Percentiles rank a stretch among this genome's conserved stretches.
phyloP scores from a whole-genome alignment of 208 protist species.

The Acanthamoeba royreba region DNA sequence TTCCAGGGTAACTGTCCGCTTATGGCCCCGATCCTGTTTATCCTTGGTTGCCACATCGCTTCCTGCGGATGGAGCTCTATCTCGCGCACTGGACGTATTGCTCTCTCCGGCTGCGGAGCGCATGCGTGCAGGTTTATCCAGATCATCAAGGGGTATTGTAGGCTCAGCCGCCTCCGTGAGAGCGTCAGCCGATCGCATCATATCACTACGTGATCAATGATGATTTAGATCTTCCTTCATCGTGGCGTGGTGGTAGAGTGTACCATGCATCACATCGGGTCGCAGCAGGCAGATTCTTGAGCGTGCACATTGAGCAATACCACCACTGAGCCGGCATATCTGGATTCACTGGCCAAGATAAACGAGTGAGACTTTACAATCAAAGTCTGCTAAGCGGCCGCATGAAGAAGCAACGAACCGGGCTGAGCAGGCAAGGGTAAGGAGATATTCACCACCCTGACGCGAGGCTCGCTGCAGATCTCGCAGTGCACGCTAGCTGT shows the following conservation, averaged over 20 bases:
- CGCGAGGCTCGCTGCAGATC: neutral
- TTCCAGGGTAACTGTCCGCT: too few relatives aligned
- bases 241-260: neutral
- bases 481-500: neutral
- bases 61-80: too few relatives aligned
- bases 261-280: neutral
- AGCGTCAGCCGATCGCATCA: neutral
- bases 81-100: neutral
- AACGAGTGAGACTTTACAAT: neutral
- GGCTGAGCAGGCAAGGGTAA: neutral
- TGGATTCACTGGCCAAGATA: too few relatives aligned
- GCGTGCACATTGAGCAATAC: neutral
- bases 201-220: neutral
- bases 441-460: neutral
- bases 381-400: too few relatives aligned
- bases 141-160: neutral
- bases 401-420: neutral
- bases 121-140: neutral
- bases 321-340: neutral
- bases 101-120: neutral
- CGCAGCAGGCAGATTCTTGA: neutral
- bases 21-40: too few relatives aligned
- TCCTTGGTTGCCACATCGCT: too few relatives aligned
- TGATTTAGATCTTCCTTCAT: neutral
- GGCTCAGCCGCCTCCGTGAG: neutral